A percentile compares a stretch with the other conserved stretches of the same genome.
phyloP scores from a whole-genome alignment of 2,329 filamentous ascomycete species.

The Beauveria medogensis region DNA sequence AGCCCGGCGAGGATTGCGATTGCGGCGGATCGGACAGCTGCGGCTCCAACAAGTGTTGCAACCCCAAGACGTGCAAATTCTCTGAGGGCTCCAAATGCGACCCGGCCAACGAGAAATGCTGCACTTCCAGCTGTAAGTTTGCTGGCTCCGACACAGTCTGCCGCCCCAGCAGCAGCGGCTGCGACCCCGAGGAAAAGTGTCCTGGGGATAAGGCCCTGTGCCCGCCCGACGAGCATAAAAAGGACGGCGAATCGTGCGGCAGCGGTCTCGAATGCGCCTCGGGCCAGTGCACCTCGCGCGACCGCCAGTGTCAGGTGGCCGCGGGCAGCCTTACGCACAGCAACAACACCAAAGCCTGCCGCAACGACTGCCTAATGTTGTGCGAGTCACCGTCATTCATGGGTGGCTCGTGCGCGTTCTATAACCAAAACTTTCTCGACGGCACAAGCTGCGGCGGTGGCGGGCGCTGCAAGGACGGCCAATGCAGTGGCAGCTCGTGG shows the following conservation, averaged over 20 bases:
- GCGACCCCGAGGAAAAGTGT: slow-evolving; percentile 81
- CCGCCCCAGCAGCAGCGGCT: slow-evolving; percentile 67
- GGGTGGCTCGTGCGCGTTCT: slow-evolving; percentile 57
- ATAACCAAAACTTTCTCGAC: slow-evolving; percentile 90
- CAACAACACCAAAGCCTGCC: slow-evolving; percentile 77
- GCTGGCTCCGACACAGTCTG: slow-evolving; percentile 64
- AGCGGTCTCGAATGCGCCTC: slow-evolving; percentile 69
- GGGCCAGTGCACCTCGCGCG: slow-evolving; percentile 88
- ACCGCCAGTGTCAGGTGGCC: slow-evolving; percentile 79
- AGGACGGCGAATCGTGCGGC: slow-evolving; percentile 68
- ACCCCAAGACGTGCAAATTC: slow-evolving; percentile 82
- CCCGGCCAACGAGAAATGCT: slow-evolving; percentile 74
- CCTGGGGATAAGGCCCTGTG: slow-evolving; percentile 65
- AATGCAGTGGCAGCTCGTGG: slow-evolving; percentile 63
- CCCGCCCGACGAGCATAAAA: slow-evolving; percentile 60
- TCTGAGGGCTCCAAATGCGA: slow-evolving; percentile 69
- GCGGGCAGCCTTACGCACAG: slow-evolving; percentile 66
- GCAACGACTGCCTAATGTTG: slow-evolving; percentile 62
- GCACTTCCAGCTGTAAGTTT: slow-evolving; percentile 58
- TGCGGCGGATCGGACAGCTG: slow-evolving; percentile 74
- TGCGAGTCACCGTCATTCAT: slow-evolving; percentile 67
- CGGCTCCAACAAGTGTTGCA: slow-evolving; percentile 70
- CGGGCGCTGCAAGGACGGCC: slow-evolving; percentile 70
- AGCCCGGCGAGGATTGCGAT: slow-evolving; percentile 89
- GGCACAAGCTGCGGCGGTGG: slow-evolving; percentile 78